Conservation (phyloP, 176 grass and related monocot genomes). For the Thinopyrum elongatum region DNA sequence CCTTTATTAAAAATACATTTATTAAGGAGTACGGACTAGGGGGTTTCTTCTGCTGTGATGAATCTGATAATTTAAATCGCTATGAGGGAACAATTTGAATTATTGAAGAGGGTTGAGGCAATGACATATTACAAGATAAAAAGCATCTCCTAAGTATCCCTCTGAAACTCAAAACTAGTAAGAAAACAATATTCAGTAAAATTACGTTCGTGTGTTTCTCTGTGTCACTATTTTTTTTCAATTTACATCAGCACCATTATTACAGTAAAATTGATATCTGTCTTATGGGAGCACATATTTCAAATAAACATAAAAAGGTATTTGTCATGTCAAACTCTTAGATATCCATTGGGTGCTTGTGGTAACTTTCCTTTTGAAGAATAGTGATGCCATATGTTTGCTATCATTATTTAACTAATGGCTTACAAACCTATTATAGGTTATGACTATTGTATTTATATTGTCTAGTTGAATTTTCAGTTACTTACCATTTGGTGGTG, state of each 20-base stretch:
- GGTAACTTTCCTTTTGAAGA: neutral
- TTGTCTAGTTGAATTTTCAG: slow-evolving; percentile 56
- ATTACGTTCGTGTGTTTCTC: neutral
- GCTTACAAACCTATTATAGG: neutral
- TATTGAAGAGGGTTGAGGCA: neutral
- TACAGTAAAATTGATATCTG: neutral
- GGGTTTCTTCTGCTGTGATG: neutral
- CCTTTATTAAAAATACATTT: no score
- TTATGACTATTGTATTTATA: slow-evolving; percentile 13
- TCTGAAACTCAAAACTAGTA: neutral
- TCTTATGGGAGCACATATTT: neutral
- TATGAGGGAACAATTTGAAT: no score
- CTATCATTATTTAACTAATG: neutral
- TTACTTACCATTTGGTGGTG: slow-evolving; percentile 96
- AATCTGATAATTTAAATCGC: neutral
- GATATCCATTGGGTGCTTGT: neutral
- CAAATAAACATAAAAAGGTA: neutral
- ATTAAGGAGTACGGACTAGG: neutral
- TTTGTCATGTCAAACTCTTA: neutral
- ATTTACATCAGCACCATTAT: neutral
- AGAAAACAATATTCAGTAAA: neutral
- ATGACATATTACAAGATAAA: neutral
- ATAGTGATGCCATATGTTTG: neutral
- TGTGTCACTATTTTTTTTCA: neutral
- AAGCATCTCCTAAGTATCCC: neutral